Conservation (phyloP, 192 early-diverging fungal genomes). For the Linderina pennispora region DNA sequence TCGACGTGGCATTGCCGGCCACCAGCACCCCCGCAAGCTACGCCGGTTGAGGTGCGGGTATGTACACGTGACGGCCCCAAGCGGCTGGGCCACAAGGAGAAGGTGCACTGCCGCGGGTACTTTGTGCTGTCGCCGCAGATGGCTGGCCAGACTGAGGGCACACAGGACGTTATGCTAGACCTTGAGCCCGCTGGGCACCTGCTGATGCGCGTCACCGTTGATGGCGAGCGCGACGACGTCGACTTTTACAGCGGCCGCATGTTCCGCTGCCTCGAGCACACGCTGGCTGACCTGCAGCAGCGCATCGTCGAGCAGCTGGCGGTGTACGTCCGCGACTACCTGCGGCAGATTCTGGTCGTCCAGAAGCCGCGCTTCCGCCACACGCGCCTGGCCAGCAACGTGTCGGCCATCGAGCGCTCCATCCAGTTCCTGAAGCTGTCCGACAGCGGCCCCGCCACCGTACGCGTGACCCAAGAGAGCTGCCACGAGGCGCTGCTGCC, state of each 20-base stretch:
- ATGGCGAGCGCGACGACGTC: slow-evolving; percentile 72
- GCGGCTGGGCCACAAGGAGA: slow-evolving; percentile 32
- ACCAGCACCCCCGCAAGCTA: slow-evolving; percentile 22
- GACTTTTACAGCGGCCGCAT: slow-evolving; percentile 79
- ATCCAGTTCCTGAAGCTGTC: slow-evolving; percentile 45
- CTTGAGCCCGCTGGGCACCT: slow-evolving; percentile 62
- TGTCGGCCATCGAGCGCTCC: slow-evolving; percentile 31
- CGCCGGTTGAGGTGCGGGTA: slow-evolving; percentile 37
- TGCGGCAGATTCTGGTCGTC: slow-evolving; percentile 57
- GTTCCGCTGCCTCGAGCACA: slow-evolving; percentile 63
- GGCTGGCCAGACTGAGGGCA: slow-evolving; percentile 41
- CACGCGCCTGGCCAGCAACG: slow-evolving; percentile 13
- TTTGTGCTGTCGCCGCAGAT: slow-evolving; percentile 51
- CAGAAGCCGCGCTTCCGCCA: slow-evolving; percentile 34
- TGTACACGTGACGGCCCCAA: slow-evolving; percentile 47
- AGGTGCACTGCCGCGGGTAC: slow-evolving; percentile 54
- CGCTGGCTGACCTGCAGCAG: slow-evolving; percentile 61
- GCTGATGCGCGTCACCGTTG: slow-evolving; percentile 65
- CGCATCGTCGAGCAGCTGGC: slow-evolving; percentile 70
- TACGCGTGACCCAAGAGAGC: slow-evolving; percentile 42
- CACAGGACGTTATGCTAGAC: slow-evolving; percentile 64
- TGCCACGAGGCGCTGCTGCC: slow-evolving; percentile 64
- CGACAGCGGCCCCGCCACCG: slow-evolving; percentile 26
- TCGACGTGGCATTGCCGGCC: slow-evolving; percentile 57
- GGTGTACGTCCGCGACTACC: slow-evolving; percentile 53